Evolutionary conservation across 2,329 filamentous ascomycete genomes (phyloP).

Genomic region (Fusarium coffeatum): DNA sequence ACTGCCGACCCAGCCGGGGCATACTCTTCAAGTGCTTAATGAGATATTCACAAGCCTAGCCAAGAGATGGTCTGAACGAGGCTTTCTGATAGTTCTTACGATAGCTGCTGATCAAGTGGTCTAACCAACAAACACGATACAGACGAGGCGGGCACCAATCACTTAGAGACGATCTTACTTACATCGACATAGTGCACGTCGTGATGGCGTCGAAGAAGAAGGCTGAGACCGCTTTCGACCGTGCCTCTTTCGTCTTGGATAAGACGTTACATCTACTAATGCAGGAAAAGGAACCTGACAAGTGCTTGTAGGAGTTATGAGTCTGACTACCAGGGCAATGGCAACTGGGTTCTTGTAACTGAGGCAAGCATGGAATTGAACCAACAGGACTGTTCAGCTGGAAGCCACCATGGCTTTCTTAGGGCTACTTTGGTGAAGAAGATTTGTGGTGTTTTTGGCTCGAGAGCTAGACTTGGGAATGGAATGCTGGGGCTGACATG

Average conservation of each 20-base stretch:
- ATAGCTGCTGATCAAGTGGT: neutral
- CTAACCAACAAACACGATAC: constrained; percentile 4
- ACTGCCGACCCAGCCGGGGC: constrained; percentile 14
- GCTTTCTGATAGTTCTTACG: constrained; percentile 27
- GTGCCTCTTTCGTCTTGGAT: neutral
- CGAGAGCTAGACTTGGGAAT: neutral
- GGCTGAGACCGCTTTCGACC: constrained; percentile 13
- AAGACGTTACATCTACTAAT: neutral
- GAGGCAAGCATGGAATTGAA: neutral
- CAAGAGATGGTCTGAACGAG: neutral
- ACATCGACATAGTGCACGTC: constrained; percentile 9
- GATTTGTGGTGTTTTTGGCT: neutral
- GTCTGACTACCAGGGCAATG: neutral
- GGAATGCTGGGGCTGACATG: constrained; percentile 9
- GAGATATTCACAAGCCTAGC: constrained; percentile 14
- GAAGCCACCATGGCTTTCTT: constrained; percentile 8
- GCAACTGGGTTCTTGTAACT: constrained; percentile 11
- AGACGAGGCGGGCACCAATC: constrained; percentile 44
- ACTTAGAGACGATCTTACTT: constrained; percentile 18
- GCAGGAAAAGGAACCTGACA: neutral
- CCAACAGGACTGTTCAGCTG: constrained; percentile 9
- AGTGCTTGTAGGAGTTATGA: neutral
- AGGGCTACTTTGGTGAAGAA: neutral
- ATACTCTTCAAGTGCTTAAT: constrained; percentile 10
- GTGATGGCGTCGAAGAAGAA: constrained; percentile 18